Conservation (phyloP, 768 basidiomycete genomes). For the Hortiboletus flavorubellus region DNA sequence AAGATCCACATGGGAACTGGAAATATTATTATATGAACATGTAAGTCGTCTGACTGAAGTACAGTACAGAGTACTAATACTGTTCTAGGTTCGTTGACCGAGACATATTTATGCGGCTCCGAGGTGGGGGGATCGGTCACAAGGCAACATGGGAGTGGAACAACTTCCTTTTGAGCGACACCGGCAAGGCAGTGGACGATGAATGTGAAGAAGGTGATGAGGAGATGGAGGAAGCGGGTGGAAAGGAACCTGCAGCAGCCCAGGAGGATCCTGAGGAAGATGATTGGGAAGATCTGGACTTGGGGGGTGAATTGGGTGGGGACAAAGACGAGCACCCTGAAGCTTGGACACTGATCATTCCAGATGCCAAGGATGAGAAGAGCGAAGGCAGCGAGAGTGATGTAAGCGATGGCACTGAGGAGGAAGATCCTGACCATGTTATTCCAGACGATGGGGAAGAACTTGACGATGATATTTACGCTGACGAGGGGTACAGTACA, state of each 20-base stretch:
- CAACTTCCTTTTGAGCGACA: no score
- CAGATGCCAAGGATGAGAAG: not conserved
- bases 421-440: no score
- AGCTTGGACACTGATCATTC: not conserved
- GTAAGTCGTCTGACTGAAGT: conserved; percentile 24
- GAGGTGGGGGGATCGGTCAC: not conserved
- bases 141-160: not conserved
- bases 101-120: not conserved
- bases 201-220: not conserved
- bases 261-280: not conserved
- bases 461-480: no score
- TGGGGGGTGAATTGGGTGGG: not conserved
- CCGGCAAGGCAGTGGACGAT: no score
- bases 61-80: no score
- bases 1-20: conserved; percentile 24
- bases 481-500: no score
- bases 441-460: no score
- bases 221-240: not conserved
- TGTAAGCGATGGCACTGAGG: no score
- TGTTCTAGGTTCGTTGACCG: not conserved
- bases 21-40: conserved; percentile 32
- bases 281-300: not conserved
- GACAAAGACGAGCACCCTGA: not conserved
- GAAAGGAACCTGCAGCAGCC: not conserved
- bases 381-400: not conserved